These are phyloP conservation scores for Epithemia pelagica DNA, from an alignment of 108 stramenopile species.

Conservation along the genomic window DNA sequence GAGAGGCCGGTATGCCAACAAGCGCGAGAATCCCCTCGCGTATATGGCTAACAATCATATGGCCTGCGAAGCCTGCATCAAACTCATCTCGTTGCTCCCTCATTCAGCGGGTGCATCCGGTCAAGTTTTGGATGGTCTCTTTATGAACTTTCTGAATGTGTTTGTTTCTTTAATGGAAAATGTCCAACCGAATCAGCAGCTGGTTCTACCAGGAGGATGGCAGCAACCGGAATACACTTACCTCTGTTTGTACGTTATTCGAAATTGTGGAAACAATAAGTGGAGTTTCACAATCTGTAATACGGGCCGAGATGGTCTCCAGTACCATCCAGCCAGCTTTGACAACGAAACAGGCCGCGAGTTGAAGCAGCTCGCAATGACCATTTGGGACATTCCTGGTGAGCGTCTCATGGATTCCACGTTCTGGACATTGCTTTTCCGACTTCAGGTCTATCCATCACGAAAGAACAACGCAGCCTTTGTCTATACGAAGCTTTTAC, in stretches of 20 bases:
- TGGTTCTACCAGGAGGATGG: conserved; percentile 88
- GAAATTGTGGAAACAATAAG: conserved; percentile 58
- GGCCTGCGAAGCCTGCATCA: conserved; percentile 77
- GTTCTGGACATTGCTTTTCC: conserved; percentile 85
- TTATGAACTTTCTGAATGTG: conserved; percentile 82
- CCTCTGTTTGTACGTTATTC: conserved; percentile 76
- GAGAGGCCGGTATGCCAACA: conserved; percentile 28
- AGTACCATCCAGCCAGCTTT: conserved; percentile 82
- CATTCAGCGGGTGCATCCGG: conserved; percentile 81
- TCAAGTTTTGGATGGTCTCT: conserved; percentile 65
- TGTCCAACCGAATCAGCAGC: conserved; percentile 64
- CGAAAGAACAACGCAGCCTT: conserved; percentile 75
- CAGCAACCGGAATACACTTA: conserved; percentile 73
- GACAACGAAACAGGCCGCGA: conserved; percentile 72
- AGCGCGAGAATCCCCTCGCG: conserved; percentile 13
- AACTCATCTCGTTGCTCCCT: conserved; percentile 69
- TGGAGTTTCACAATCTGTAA: conserved; percentile 84
- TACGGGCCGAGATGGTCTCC: conserved; percentile 77
- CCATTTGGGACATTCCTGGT: conserved; percentile 79
- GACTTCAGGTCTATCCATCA: conserved; percentile 86
- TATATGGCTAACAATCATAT: conserved; percentile 67
- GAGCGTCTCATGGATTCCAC: conserved; percentile 70
- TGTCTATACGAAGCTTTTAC: conserved; percentile 79
- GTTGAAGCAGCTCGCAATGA: conserved; percentile 78
- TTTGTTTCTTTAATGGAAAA: conserved; percentile 78